Percentiles rank a stretch among this genome's conserved stretches.
Conservation (phyloP, 306 rosid genomes). For the Begonia fuchsioides region DNA sequence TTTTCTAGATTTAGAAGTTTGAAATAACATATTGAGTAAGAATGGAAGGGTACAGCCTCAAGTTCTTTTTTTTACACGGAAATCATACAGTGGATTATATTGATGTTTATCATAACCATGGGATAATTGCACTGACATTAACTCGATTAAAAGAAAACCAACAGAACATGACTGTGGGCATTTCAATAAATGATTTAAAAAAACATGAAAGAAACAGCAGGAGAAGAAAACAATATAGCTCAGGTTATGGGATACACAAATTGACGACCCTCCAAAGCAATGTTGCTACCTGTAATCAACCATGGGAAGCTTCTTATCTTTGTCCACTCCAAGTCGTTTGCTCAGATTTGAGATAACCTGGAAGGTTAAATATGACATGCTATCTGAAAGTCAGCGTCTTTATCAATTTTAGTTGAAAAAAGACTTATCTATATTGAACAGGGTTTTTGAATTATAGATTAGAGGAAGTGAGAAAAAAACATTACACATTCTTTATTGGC, state of each 20-base stretch:
- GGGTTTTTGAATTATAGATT: neutral
- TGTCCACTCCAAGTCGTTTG: conserved; percentile 53
- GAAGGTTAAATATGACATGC: conserved; percentile 14
- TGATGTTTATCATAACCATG: too few species aligned
- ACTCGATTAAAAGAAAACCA: too few species aligned
- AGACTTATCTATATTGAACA: neutral
- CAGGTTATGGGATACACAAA: neutral
- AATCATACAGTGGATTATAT: too few species aligned
- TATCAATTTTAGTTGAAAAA: conserved; percentile 1
- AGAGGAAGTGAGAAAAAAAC: neutral
- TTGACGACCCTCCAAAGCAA: conserved; percentile 11
- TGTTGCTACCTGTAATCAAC: conserved; percentile 64
- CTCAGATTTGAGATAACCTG: conserved; percentile 66
- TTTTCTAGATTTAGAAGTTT: too few species aligned
- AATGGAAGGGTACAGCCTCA: too few species aligned
- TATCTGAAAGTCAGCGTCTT: neutral
- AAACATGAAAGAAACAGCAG: neutral
- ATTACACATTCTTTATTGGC: neutral
- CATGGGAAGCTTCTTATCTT: conserved; percentile 40
- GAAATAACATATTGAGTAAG: too few species aligned
- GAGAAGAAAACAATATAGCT: neutral
- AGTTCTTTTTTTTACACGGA: too few species aligned
- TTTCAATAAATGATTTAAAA: too few species aligned
- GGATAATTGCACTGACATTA: too few species aligned
- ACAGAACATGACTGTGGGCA: too few species aligned